Evolutionary conservation across 148 eudicot genomes (phyloP).

Genomic region (Tetragonia tetragonoides): DNA sequence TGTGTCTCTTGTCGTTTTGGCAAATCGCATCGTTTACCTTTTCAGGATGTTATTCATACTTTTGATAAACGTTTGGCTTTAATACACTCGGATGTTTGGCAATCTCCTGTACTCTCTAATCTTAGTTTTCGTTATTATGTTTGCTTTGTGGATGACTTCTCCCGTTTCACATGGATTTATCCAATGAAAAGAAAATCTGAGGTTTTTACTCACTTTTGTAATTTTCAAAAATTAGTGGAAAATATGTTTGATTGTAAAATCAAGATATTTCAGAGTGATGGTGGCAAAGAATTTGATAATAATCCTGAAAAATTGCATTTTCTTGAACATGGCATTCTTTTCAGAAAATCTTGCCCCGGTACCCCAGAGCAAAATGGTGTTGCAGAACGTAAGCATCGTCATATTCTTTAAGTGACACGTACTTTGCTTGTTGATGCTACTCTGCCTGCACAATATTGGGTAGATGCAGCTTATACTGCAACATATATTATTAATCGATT

Average conservation of each 20-base stretch:
- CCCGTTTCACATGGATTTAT: background rate
- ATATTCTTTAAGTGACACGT: background rate
- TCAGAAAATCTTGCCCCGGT: background rate
- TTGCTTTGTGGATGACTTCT: background rate
- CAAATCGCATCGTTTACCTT: constrained; percentile 1
- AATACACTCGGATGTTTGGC: background rate
- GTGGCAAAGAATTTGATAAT: background rate
- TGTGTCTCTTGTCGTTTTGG: background rate
- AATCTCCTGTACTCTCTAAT: background rate
- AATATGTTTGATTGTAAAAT: background rate
- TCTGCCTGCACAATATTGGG: background rate
- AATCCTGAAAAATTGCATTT: background rate
- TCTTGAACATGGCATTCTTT: background rate
- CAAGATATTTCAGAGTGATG: background rate
- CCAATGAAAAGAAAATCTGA: background rate
- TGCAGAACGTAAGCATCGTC: background rate
- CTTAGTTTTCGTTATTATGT: background rate
- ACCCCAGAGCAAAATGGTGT: background rate
- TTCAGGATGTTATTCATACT: background rate
- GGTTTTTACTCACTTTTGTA: background rate
- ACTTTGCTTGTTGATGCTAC: background rate
- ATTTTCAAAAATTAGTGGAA: background rate
- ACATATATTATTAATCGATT: background rate
- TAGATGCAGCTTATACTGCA: background rate
- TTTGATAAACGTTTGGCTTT: background rate